Percentiles rank a stretch among this genome's conserved stretches.
phyloP scores from a whole-genome alignment of 106 monocot genomes.

The Vanilla planifolia region DNA sequence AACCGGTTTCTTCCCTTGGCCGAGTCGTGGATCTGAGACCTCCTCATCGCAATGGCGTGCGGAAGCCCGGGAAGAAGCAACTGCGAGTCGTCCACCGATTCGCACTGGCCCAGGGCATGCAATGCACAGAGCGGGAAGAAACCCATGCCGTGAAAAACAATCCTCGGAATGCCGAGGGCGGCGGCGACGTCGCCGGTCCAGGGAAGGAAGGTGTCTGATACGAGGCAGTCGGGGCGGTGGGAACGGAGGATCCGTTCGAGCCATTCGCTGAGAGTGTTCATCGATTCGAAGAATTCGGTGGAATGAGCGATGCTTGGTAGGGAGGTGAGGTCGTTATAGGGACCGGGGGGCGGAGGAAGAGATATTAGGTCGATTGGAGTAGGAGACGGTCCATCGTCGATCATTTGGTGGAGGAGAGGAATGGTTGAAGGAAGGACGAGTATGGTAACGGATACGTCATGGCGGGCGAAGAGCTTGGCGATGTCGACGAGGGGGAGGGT shows the following conservation, averaged over 20 bases:
- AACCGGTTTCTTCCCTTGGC: neutral
- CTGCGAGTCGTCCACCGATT: neutral
- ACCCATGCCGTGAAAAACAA: slow-evolving; percentile 22
- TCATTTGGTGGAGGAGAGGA: neutral
- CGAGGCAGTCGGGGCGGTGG: slow-evolving; percentile 12
- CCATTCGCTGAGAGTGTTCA: neutral
- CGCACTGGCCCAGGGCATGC: neutral
- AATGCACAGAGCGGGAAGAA: slow-evolving; percentile 14
- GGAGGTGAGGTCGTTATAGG: slow-evolving; percentile 10
- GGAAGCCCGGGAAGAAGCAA: slow-evolving; percentile 1
- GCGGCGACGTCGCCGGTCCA: slow-evolving; percentile 26
- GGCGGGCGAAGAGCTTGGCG: slow-evolving; percentile 6
- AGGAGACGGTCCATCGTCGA: neutral
- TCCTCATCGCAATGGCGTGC: slow-evolving; percentile 14
- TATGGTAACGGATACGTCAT: slow-evolving; percentile 5
- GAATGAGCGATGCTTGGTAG: neutral
- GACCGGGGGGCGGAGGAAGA: neutral
- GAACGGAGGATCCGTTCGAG: neutral
- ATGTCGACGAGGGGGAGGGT: slow-evolving; percentile 15
- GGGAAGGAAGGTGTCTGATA: slow-evolving; percentile 23
- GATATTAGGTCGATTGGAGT: neutral
- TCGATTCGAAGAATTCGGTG: neutral
- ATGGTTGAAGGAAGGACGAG: slow-evolving; percentile 10
- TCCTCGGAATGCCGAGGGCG: slow-evolving; percentile 9
- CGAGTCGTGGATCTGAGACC: slow-evolving; percentile 1